Percentiles rank a stretch among this genome's conserved stretches.
Evolutionary conservation across 495 filamentous ascomycete species (phyloP).

Genomic region (Aspergillus kassunensis): DNA sequence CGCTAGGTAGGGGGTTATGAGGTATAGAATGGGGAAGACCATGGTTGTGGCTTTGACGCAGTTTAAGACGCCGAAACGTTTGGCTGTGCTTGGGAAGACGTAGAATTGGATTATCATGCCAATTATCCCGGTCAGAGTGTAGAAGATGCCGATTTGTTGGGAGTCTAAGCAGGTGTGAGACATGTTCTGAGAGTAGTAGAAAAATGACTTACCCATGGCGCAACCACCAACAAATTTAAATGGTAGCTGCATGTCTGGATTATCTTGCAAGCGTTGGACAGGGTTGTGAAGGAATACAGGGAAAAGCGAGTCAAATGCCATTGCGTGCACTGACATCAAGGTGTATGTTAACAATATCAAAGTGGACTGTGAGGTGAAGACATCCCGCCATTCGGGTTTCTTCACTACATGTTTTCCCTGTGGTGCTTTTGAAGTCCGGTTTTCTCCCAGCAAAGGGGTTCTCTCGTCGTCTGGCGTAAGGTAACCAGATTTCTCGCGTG

Average conservation of each 20-base stretch:
- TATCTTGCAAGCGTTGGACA: slow-evolving; percentile 44
- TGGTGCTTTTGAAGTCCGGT: slow-evolving; percentile 14
- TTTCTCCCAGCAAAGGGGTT: slow-evolving; percentile 28
- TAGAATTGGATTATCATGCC: slow-evolving; percentile 77
- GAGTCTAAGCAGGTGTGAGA: slow-evolving; percentile 34
- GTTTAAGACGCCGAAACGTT: slow-evolving; percentile 63
- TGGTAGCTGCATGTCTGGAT: slow-evolving; percentile 60
- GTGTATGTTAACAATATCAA: slow-evolving; percentile 74
- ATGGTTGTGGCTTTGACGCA: slow-evolving; percentile 59
- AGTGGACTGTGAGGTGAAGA: slow-evolving; percentile 68
- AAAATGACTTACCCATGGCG: slow-evolving; percentile 47
- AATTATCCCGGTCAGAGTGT: slow-evolving; percentile 67
- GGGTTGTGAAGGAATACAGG: slow-evolving; percentile 81
- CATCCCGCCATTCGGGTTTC: slow-evolving; percentile 55
- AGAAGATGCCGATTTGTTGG: slow-evolving; percentile 69
- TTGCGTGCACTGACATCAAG: slow-evolving; percentile 68
- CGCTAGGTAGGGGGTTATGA: slow-evolving; percentile 68
- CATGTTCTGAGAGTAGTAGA: not conserved
- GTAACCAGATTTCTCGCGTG: slow-evolving; percentile 12
- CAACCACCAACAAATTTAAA: slow-evolving; percentile 80
- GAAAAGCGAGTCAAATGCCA: slow-evolving; percentile 76
- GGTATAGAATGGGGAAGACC: slow-evolving; percentile 67
- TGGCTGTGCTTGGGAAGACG: slow-evolving; percentile 66
- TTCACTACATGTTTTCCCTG: slow-evolving; percentile 11
- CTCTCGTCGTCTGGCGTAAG: slow-evolving; percentile 38